These are phyloP conservation scores for Phascolomyces articulosus DNA, from an alignment of 371 early-diverging fungal species.

Conservation along the genomic window DNA sequence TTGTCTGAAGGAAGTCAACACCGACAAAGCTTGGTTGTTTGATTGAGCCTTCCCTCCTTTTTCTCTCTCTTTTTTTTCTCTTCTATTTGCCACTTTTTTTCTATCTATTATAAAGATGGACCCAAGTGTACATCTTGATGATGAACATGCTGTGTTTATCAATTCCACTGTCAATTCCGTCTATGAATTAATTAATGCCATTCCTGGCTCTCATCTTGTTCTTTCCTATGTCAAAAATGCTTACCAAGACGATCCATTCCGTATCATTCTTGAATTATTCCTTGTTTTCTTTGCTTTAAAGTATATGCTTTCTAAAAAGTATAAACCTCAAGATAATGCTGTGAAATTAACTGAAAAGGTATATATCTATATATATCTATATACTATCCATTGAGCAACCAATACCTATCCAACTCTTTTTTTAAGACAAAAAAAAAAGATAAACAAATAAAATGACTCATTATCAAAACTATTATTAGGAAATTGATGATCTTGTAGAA, in stretches of 20 bases:
- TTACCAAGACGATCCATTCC: constrained; percentile 96
- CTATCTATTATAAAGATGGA: not conserved
- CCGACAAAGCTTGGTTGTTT: no score
- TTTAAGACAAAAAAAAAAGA: no score
- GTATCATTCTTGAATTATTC: constrained; percentile 85
- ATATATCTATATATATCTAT: not conserved
- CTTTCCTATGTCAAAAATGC: constrained; percentile 87
- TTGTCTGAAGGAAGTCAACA: not conserved
- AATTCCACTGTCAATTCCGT: constrained; percentile 49
- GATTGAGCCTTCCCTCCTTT: not conserved
- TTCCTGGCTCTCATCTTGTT: constrained; percentile 82
- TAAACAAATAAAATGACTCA: no score
- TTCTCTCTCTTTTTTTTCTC: not conserved
- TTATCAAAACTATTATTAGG: no score
- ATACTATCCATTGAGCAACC: not conserved
- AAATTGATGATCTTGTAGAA: constrained; percentile 91
- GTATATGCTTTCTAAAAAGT: constrained; percentile 86
- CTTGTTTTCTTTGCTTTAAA: constrained; percentile 89
- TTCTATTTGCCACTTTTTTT: not conserved
- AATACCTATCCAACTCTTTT: no score
- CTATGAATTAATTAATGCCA: constrained; percentile 40
- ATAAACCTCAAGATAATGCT: constrained; percentile 83
- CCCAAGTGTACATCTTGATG: constrained; percentile 8
- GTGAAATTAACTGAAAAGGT: constrained; percentile 87
- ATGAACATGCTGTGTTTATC: constrained; percentile 43